Base-by-base conservation (phyloP, 257 asterid genomes). In the Solanum piurae region DNA sequence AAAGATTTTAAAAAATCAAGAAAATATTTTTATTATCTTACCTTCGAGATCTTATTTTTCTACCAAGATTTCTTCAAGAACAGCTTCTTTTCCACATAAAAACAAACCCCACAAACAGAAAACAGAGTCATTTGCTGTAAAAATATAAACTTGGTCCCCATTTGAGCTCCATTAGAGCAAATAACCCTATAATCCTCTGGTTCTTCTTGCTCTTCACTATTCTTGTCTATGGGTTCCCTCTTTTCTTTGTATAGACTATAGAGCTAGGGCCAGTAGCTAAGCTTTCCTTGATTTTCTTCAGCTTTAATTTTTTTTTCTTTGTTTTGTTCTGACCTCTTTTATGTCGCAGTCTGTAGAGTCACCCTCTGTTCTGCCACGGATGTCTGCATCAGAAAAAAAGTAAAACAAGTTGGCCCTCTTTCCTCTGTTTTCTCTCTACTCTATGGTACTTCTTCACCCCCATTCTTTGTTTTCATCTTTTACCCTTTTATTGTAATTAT, bases 291-390 rank as follows among this genome's bases (percentile, higher is more conserved):
- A 68, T 73, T 88, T 72, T 66, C 87, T 83, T 85, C 58, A 7
- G 25, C 69, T 38, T 73, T 37, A 20, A 20, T 38, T 37, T 74
- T 37, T 37, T 9, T 37, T 74, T 8, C 27, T 83, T 60, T 68
- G 86, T 82, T 82, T 31, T 37, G 76, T 38, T 82, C 25, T 83
- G 84, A 75, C 27, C 52, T 44, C 36, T 66, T 73, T 64, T 38
- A 87, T 49, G 89, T 60, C 85, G n/a, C 49, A 86, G 93, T 75
- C 58, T 74, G 83, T 21, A 74, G 55, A 37, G 83, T 36, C 52
- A 88, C 91, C 90, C 84, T 83, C 89, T 88, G 87, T 84, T 91
- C 91, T 89, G 93, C 93, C 89, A 91, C 88, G 92, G 94, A 92
- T 90, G 92, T 89, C 90, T 91, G 92, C 85, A 90, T 86, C 91